These are phyloP conservation scores for Saturnispora mendoncae DNA, from an alignment of 805 yeast species.

Conservation along the genomic window DNA sequence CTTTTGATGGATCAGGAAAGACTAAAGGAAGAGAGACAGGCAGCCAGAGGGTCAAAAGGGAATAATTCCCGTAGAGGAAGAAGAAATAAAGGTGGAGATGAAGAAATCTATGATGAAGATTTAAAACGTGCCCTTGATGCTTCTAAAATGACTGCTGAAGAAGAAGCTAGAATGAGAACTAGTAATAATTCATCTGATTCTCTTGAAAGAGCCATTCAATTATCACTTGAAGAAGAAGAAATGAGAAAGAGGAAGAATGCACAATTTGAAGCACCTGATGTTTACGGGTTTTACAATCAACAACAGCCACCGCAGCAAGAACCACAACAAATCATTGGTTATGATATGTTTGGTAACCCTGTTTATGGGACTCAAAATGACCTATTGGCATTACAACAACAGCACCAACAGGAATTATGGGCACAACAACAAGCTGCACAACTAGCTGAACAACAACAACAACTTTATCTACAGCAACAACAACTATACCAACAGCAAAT, in stretches of 20 bases:
- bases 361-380: conserved; percentile 40
- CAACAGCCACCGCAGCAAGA: conserved; percentile 16
- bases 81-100: conserved; percentile 17
- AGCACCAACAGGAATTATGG: conserved; percentile 17
- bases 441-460: conserved; percentile 20
- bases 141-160: conserved; percentile 73
- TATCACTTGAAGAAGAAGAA: conserved; percentile 72
- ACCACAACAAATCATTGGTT: conserved; percentile 28
- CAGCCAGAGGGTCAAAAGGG: conserved; percentile 22
- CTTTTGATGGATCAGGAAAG: conserved; percentile 76
- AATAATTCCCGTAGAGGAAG: conserved; percentile 29
- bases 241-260: conserved; percentile 43
- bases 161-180: conserved; percentile 55
- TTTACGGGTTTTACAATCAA: conserved; percentile 26
- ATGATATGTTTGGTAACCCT: conserved; percentile 63
- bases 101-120: conserved; percentile 60
- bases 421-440: conserved; percentile 19
- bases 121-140: conserved; percentile 73
- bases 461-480: conserved; percentile 16
- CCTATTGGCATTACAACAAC: conserved; percentile 35
- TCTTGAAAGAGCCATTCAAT: conserved; percentile 56
- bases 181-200: conserved; percentile 48
- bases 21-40: conserved; percentile 56
- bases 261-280: conserved; percentile 34
- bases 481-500: conserved; percentile 17